Evolutionary conservation across 441 rosid species (phyloP).

Genomic region (Arabidopsis lyrata): DNA sequence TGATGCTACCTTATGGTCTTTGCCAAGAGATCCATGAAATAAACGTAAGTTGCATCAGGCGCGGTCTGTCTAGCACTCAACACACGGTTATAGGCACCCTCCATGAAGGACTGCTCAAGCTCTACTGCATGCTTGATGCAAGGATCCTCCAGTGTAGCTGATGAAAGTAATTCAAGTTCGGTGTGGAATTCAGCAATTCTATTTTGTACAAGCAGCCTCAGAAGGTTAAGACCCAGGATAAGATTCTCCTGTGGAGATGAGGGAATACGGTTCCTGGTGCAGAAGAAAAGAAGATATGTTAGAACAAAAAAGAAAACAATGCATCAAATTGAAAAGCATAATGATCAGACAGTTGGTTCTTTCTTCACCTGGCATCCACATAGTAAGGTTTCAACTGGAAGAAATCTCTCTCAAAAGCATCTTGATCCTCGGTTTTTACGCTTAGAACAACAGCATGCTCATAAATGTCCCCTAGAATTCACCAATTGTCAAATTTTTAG

Average conservation of each 20-base stretch:
- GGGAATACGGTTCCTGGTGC: conserved; percentile 69
- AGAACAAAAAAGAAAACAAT: neutral
- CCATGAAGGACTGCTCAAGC: conserved; percentile 99
- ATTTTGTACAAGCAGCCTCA: conserved; percentile 94
- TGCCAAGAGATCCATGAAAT: conserved; percentile 97
- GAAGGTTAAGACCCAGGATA: conserved; percentile 91
- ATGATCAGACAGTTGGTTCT: neutral
- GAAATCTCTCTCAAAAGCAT: conserved; percentile 95
- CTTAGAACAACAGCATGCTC: conserved; percentile 94
- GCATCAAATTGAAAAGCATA: conserved; percentile 1
- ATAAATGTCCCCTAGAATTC: conserved; percentile 77
- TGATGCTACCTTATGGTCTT: conserved; percentile 88
- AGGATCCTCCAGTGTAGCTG: conserved; percentile 81
- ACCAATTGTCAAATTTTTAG: neutral
- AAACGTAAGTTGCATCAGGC: conserved; percentile 83
- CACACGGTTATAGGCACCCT: conserved; percentile 96
- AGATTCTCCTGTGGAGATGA: conserved; percentile 84
- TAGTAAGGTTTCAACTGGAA: conserved; percentile 95
- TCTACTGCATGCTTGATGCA: conserved; percentile 96
- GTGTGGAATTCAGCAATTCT: conserved; percentile 98
- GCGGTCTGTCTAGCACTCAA: conserved; percentile 91
- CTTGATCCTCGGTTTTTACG: conserved; percentile 91
- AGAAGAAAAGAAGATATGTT: conserved; percentile 29
- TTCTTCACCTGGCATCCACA: conserved; percentile 81
- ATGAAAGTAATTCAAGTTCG: conserved; percentile 83